Conservation (phyloP, 495 filamentous ascomycete species). For the Neurospora tetraspora region DNA sequence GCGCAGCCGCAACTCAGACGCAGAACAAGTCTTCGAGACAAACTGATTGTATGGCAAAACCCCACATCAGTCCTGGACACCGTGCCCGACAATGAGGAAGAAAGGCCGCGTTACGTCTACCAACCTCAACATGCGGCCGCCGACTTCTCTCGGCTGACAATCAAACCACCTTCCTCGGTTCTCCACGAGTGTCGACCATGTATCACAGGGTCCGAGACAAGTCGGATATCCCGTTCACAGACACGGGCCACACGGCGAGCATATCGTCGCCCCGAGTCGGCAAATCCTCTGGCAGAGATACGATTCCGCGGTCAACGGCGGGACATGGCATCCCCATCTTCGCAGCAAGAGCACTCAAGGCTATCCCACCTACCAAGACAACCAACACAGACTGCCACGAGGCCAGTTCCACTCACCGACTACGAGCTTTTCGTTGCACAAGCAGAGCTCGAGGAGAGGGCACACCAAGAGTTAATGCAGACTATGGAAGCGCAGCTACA, state of each 20-base stretch:
- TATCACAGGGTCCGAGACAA: neutral
- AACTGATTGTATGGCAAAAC: constrained; percentile 14
- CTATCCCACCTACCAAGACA: neutral
- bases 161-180: constrained; percentile 1
- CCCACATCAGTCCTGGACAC: neutral
- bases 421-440: constrained; percentile 21
- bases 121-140: constrained; percentile 22
- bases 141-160: constrained; percentile 16
- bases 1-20: constrained; percentile 14
- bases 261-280: neutral
- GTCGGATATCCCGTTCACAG: neutral
- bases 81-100: constrained; percentile 3
- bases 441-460: constrained; percentile 19
- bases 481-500: neutral
- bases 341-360: neutral
- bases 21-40: constrained; percentile 18
- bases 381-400: neutral
- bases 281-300: neutral
- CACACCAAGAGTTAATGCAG: constrained; percentile 3
- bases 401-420: constrained; percentile 5
- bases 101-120: constrained; percentile 13
- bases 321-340: neutral
- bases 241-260: neutral
- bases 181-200: neutral
- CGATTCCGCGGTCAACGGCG: neutral